Evolutionary conservation across 495 filamentous ascomycete species (phyloP).

Genomic region (Podospora pseudoanserina): DNA sequence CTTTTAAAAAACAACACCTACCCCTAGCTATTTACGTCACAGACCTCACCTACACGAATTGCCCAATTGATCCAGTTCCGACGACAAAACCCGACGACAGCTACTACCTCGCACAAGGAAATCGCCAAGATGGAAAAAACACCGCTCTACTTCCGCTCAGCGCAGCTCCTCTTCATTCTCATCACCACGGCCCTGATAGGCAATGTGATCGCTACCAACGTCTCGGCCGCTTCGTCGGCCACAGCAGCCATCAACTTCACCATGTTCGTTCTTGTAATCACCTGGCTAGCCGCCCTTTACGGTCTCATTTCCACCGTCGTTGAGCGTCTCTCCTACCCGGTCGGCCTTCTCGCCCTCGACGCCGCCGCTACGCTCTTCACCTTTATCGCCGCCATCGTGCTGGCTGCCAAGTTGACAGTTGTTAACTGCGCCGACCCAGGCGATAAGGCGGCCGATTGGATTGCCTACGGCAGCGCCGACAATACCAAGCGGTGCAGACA

Average conservation of each 20-base stretch:
- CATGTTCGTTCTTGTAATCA: slow-evolving; percentile 47
- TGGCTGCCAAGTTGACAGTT: slow-evolving; percentile 44
- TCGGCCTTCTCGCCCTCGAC: slow-evolving; percentile 39
- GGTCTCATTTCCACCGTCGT: slow-evolving; percentile 35
- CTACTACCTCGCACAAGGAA: slow-evolving; percentile 2
- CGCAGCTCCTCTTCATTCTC: slow-evolving; percentile 43
- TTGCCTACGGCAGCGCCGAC: slow-evolving; percentile 44
- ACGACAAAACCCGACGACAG: background rate
- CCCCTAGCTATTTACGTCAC: background rate
- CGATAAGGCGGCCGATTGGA: slow-evolving; percentile 33
- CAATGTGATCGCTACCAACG: slow-evolving; percentile 47
- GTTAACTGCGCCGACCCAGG: slow-evolving; percentile 39
- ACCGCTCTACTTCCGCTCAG: slow-evolving; percentile 35
- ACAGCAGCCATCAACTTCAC: slow-evolving; percentile 47
- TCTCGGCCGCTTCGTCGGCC: slow-evolving; percentile 33
- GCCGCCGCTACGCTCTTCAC: slow-evolving; percentile 41
- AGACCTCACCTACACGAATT: background rate
- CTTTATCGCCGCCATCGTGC: slow-evolving; percentile 43
- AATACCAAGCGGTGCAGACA: slow-evolving; percentile 47
- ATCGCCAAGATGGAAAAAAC: slow-evolving; percentile 40
- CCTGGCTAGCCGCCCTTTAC: slow-evolving; percentile 41
- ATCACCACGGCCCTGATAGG: slow-evolving; percentile 48
- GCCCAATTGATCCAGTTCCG: no score
- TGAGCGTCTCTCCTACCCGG: slow-evolving; percentile 33
- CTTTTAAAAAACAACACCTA: background rate